Evolutionary conservation across 2,329 filamentous ascomycete species (phyloP).

Genomic region (Botryosphaeria dothidea): DNA sequence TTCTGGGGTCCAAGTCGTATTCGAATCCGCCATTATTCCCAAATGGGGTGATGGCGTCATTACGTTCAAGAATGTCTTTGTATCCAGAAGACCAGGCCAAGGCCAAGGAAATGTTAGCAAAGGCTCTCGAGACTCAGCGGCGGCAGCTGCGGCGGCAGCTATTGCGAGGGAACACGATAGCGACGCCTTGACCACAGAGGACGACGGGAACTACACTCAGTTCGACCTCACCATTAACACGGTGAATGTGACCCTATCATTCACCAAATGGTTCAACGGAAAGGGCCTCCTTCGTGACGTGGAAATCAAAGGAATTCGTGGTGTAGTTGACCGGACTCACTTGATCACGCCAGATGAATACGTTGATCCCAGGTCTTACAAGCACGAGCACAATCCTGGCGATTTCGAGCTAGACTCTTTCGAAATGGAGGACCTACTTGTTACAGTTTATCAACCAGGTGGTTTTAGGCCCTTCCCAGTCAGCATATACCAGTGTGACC

Average conservation of each 20-base stretch:
- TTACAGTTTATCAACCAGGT: conserved; percentile 87
- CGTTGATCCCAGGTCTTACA: conserved; percentile 81
- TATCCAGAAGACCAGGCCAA: conserved; percentile 86
- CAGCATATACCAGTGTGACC: conserved; percentile 93
- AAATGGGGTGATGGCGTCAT: conserved; percentile 96
- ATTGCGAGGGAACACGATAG: conserved; percentile 46
- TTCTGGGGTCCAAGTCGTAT: conserved; percentile 89
- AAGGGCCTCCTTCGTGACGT: conserved; percentile 90
- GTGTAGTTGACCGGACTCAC: conserved; percentile 86
- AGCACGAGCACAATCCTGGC: conserved; percentile 82
- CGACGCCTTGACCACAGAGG: conserved; percentile 54
- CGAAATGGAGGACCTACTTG: conserved; percentile 88
- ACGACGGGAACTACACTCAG: conserved; percentile 96
- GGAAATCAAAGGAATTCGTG: conserved; percentile 88
- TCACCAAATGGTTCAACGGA: conserved; percentile 99
- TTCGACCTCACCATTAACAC: conserved; percentile 95
- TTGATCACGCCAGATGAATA: conserved; percentile 70
- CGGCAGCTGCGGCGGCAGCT: conserved; percentile 78
- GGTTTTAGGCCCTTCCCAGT: conserved; percentile 93
- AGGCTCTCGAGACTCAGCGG: conserved; percentile 81
- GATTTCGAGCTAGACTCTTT: conserved; percentile 98
- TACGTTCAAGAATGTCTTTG: conserved; percentile 93
- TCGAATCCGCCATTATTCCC: conserved; percentile 96
- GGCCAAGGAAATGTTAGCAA: conserved; percentile 82
- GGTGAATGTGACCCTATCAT: conserved; percentile 94